Conservation (phyloP, 768 basidiomycete species). For the Lyophyllum atratum region DNA sequence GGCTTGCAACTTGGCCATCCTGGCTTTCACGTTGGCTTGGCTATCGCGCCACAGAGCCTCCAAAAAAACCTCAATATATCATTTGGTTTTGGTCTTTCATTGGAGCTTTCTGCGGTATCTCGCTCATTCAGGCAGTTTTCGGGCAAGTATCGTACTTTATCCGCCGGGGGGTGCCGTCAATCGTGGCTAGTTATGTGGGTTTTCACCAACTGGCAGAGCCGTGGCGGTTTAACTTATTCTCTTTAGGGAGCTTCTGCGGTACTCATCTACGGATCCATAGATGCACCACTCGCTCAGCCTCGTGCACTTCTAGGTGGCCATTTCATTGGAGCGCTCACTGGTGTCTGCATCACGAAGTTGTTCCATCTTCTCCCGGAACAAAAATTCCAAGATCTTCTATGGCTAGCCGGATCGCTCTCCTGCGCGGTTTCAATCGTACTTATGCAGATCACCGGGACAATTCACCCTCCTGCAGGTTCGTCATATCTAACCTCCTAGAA, state of each 20-base stretch:
- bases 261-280: slow-evolving; percentile 54
- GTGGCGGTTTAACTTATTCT: not conserved
- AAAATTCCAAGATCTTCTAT: slow-evolving; percentile 44
- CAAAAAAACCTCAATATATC: slow-evolving; percentile 32
- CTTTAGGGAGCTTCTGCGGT: slow-evolving; percentile 56
- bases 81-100: slow-evolving; percentile 56
- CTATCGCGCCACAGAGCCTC: slow-evolving; percentile 37
- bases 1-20: slow-evolving; percentile 35
- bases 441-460: slow-evolving; percentile 55
- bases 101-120: slow-evolving; percentile 51
- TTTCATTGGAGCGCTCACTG: slow-evolving; percentile 48
- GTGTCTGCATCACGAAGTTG: slow-evolving; percentile 53
- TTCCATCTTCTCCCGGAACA: slow-evolving; percentile 46
- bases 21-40: slow-evolving; percentile 47
- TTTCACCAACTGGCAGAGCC: not conserved
- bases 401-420: slow-evolving; percentile 50
- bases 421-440: slow-evolving; percentile 42
- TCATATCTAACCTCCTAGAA: not conserved
- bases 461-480: slow-evolving; percentile 55
- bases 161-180: slow-evolving; percentile 43
- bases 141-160: slow-evolving; percentile 49
- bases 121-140: slow-evolving; percentile 52
- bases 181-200: slow-evolving; percentile 51
- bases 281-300: slow-evolving; percentile 55
- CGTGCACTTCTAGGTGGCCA: slow-evolving; percentile 53